phyloP scores from a whole-genome alignment of 805 yeast species.

The Wickerhamomyces ciferrii region DNA sequence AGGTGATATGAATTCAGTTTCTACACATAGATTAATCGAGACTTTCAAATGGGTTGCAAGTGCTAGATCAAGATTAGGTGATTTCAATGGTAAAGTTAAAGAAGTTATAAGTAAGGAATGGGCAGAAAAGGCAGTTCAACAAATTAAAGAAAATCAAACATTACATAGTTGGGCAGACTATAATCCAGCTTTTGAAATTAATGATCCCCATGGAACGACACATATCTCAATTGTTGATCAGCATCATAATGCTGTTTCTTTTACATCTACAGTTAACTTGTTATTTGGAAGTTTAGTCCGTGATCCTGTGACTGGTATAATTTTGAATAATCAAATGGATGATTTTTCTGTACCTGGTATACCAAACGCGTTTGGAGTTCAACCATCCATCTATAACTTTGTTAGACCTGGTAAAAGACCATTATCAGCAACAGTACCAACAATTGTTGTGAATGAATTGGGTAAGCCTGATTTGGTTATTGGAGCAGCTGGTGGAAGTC shows the following conservation, averaged over 20 bases:
- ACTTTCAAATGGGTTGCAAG: conserved; percentile 93
- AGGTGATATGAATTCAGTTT: conserved; percentile 40
- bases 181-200: conserved; percentile 70
- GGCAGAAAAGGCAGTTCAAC: conserved; percentile 43
- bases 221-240: conserved; percentile 78
- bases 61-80: conserved; percentile 84
- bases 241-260: conserved; percentile 70
- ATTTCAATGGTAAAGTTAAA: conserved; percentile 37
- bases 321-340: conserved; percentile 90
- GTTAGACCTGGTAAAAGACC: conserved; percentile 78
- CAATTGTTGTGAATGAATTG: conserved; percentile 47
- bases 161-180: conserved; percentile 63
- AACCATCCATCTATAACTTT: conserved; percentile 77
- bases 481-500: conserved; percentile 94
- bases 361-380: conserved; percentile 72
- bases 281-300: conserved; percentile 79
- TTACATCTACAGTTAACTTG: conserved; percentile 87
- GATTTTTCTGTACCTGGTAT: conserved; percentile 76
- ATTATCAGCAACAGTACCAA: conserved; percentile 76
- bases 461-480: conserved; percentile 59
- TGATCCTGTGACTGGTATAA: conserved; percentile 77
- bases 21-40: conserved; percentile 70
- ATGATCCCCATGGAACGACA: conserved; percentile 87
- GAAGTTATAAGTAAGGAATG: conserved; percentile 46
- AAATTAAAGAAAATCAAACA: conserved; percentile 56